These are phyloP conservation scores for Boletus subparvulus DNA, from an alignment of 768 basidiomycete species.

Conservation along the genomic window DNA sequence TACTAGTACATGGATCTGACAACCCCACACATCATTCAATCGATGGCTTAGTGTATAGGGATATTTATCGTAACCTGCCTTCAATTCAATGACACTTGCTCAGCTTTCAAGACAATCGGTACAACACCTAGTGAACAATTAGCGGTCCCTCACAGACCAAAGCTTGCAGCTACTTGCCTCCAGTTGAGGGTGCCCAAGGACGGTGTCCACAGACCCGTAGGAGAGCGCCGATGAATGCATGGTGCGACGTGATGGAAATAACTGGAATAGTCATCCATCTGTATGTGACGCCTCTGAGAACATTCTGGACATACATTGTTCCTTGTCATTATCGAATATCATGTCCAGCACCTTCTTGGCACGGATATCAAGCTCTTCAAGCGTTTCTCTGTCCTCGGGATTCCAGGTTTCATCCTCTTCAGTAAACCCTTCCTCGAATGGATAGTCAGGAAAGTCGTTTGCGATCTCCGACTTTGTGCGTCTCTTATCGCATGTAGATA, in stretches of 20 bases:
- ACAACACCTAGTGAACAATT: slow-evolving; percentile 24
- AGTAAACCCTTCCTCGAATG: slow-evolving; percentile 54
- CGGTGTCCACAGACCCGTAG: slow-evolving; percentile 47
- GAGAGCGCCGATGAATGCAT: slow-evolving; percentile 59
- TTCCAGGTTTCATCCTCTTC: slow-evolving; percentile 67
- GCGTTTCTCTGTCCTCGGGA: slow-evolving; percentile 52
- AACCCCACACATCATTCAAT: background rate
- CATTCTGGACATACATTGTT: slow-evolving; percentile 46
- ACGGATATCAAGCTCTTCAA: slow-evolving; percentile 44
- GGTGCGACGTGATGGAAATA: slow-evolving; percentile 67
- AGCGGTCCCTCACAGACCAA: background rate
- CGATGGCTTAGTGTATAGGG: background rate
- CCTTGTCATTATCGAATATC: slow-evolving; percentile 48
- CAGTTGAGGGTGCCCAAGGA: slow-evolving; percentile 52
- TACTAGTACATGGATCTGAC: background rate
- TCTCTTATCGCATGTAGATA: slow-evolving; percentile 72
- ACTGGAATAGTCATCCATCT: slow-evolving; percentile 36
- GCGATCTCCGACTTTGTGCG: slow-evolving; percentile 48
- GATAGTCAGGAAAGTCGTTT: slow-evolving; percentile 46
- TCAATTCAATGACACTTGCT: slow-evolving; percentile 12
- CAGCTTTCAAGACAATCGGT: slow-evolving; percentile 22
- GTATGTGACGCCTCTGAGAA: background rate
- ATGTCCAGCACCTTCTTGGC: slow-evolving; percentile 52
- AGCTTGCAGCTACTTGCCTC: slow-evolving; percentile 45
- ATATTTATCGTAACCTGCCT: background rate